A percentile compares a stretch with the other conserved stretches of the same genome.
These are phyloP conservation scores for Penicillium sp. DNA, from an alignment of 2,329 filamentous ascomycete genomes.

Conservation along the genomic window DNA sequence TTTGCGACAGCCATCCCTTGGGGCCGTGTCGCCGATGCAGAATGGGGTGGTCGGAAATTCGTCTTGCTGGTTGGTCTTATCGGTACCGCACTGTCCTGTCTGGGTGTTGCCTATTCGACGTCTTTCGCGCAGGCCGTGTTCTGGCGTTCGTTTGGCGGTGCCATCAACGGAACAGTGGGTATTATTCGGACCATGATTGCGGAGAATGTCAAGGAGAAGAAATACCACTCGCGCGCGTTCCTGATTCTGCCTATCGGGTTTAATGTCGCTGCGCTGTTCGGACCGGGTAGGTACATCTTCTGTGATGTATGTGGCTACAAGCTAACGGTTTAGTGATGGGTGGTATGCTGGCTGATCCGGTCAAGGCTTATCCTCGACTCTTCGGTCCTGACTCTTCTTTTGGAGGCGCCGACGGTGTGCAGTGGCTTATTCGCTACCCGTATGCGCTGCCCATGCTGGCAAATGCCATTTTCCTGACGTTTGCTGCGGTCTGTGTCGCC, in stretches of 20 bases:
- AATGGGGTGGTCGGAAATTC: constrained; percentile 60
- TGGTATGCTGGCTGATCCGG: constrained; percentile 59
- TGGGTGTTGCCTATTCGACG: constrained; percentile 60
- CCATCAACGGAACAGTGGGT: constrained; percentile 62
- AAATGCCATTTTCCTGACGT: constrained; percentile 52
- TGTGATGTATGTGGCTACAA: constrained; percentile 32
- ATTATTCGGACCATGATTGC: constrained; percentile 65
- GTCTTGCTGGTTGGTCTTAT: constrained; percentile 67
- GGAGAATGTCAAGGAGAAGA: constrained; percentile 63
- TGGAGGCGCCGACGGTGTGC: constrained; percentile 48
- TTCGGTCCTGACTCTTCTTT: constrained; percentile 54
- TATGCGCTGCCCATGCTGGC: constrained; percentile 62
- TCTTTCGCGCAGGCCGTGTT: constrained; percentile 56
- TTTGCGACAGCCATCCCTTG: constrained; percentile 73
- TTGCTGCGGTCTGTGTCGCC: constrained; percentile 49
- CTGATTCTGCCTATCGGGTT: constrained; percentile 57
- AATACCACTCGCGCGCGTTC: constrained; percentile 49
- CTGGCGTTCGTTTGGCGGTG: constrained; percentile 59
- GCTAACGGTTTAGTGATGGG: constrained; percentile 45
- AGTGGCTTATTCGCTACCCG: constrained; percentile 56
- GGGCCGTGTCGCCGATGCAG: constrained; percentile 60
- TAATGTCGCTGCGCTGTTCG: constrained; percentile 53
- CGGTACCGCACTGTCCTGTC: constrained; percentile 57
- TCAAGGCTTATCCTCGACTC: constrained; percentile 52
- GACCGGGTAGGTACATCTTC: constrained; percentile 32